Evolutionary conservation across 371 early-diverging fungal genomes (phyloP).

Genomic region (Saksenaea vasiformis): DNA sequence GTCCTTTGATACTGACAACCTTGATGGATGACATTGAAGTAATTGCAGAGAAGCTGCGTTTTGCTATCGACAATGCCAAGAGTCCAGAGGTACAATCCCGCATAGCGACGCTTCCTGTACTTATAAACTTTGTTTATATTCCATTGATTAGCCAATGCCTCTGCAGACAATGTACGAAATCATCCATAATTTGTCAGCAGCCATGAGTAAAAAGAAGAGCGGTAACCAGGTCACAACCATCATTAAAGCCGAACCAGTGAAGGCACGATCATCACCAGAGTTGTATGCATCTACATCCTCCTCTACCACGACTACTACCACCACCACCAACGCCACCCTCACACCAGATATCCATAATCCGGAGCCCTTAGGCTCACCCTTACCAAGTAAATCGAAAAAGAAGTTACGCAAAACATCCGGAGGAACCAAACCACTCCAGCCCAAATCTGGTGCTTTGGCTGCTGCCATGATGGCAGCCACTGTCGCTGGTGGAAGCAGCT

Average conservation of each 20-base stretch:
- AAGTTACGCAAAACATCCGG: conserved; percentile 36
- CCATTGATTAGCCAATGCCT: conserved; percentile 28
- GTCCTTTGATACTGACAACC: conserved; percentile 20
- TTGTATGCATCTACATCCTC: conserved; percentile 5
- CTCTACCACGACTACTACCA: conserved; percentile 6
- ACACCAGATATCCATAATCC: conserved; percentile 20
- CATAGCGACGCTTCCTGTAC: not conserved
- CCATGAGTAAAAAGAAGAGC: conserved; percentile 31
- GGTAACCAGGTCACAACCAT: conserved; percentile 32
- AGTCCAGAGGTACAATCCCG: conserved; percentile 17
- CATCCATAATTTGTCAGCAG: conserved; percentile 40
- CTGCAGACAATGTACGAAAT: conserved; percentile 45
- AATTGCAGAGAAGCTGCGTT: conserved; percentile 30
- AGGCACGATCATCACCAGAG: conserved; percentile 19
- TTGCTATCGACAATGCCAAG: conserved; percentile 39
- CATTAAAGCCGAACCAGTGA: conserved; percentile 29
- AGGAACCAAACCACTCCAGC: conserved; percentile 18
- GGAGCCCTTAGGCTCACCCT: conserved; percentile 18
- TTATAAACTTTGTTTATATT: not conserved
- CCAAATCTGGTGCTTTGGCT: conserved; percentile 50
- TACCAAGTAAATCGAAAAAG: conserved; percentile 19
- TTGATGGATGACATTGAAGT: conserved; percentile 28
- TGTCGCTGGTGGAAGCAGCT: conserved; percentile 44
- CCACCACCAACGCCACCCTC: too few relatives aligned
- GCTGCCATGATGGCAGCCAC: conserved; percentile 58